A percentile compares a stretch with the other conserved stretches of the same genome.
phyloP scores from a whole-genome alignment of 1,139 yeast species.

The Taphrina betulina region DNA sequence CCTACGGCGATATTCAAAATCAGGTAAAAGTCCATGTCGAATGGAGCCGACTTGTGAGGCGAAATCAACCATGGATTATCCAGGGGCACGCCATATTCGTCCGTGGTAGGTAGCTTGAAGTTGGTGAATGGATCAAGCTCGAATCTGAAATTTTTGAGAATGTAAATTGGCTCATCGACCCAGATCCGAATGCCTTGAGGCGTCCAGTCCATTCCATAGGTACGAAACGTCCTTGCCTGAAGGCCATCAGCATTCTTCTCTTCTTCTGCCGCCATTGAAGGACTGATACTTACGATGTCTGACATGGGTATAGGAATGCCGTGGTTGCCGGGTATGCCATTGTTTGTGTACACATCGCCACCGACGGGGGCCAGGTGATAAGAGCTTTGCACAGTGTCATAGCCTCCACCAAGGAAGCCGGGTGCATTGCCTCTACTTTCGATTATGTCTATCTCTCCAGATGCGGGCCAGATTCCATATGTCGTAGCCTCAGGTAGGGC shows the following conservation, averaged over 20 bases:
- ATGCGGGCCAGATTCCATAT: slow-evolving; percentile 38
- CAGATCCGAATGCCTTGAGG: slow-evolving; percentile 36
- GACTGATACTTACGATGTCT: too few relatives aligned
- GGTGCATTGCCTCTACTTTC: slow-evolving; percentile 37
- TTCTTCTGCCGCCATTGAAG: slow-evolving; percentile 21
- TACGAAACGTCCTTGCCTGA: slow-evolving; percentile 34
- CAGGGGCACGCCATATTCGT: slow-evolving; percentile 32
- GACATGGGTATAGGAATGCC: slow-evolving; percentile 16
- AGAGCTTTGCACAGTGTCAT: slow-evolving; percentile 23
- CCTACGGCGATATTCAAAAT: slow-evolving; percentile 38
- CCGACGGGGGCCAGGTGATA: slow-evolving; percentile 27
- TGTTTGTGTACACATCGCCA: not conserved
- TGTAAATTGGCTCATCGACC: slow-evolving; percentile 36
- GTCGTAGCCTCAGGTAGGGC: slow-evolving; percentile 34
- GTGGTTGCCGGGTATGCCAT: slow-evolving; percentile 1
- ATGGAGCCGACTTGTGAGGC: slow-evolving; percentile 34
- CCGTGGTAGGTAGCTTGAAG: slow-evolving; percentile 32
- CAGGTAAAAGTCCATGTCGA: slow-evolving; percentile 37
- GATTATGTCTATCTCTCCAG: slow-evolving; percentile 37
- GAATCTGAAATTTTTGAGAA: slow-evolving; percentile 35
- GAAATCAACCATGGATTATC: slow-evolving; percentile 33
- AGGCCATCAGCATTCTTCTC: slow-evolving; percentile 29
- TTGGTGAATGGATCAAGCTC: slow-evolving; percentile 27
- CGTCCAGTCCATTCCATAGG: slow-evolving; percentile 37
- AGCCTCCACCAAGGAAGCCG: slow-evolving; percentile 32